Conservation (phyloP, 169 alveolate genomes). For the Plasmodium chabaudi region DNA sequence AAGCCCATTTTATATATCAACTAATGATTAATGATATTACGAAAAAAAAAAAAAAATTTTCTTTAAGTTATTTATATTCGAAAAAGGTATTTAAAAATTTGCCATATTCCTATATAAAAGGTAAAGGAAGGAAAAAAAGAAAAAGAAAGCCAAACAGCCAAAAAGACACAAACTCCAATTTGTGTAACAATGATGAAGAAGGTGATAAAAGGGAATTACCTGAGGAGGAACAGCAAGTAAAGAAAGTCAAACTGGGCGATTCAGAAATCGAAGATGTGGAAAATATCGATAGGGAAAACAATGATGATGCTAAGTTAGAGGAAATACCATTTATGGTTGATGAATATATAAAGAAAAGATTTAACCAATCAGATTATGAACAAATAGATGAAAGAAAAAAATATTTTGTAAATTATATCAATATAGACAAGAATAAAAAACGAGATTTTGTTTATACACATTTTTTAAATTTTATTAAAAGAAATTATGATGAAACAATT, state of each 20-base stretch:
- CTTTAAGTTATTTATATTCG: constrained; percentile 37
- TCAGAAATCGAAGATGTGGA: background rate
- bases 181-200: background rate
- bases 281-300: background rate
- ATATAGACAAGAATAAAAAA: constrained; percentile 44
- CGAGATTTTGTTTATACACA: constrained; percentile 52
- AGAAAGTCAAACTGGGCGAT: background rate
- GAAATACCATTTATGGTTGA: background rate
- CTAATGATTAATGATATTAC: constrained; percentile 58
- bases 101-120: background rate
- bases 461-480: constrained; percentile 63
- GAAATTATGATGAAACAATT: constrained; percentile 72
- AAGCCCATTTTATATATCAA: constrained; percentile 68
- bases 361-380: constrained; percentile 59
- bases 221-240: background rate
- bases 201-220: background rate
- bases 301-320: background rate
- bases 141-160: background rate
- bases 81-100: constrained; percentile 29
- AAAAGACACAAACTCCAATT: background rate
- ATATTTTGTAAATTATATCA: constrained; percentile 54
- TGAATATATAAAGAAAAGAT: constrained; percentile 35
- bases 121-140: background rate
- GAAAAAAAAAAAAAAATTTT: constrained; percentile 37
- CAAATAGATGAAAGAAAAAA: constrained; percentile 68